Evolutionary conservation across 345 rosid genomes (phyloP), one percentile per base, ranked within the genome.

Genomic region (Eucalyptus regnans): DNA sequence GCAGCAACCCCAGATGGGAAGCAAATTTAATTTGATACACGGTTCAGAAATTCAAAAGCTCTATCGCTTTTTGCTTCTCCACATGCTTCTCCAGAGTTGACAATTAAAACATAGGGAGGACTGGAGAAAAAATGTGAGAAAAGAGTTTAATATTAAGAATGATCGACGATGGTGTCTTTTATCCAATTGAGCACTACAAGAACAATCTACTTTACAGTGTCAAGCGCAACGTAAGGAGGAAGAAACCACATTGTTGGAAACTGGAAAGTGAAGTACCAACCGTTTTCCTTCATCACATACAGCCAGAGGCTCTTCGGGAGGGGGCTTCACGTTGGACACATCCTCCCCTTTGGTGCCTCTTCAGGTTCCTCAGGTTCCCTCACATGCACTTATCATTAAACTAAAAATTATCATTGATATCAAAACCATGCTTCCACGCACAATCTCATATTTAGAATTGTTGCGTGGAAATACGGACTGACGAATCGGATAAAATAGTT

Each of bases 321-420:
- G 96, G 62, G 98, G 99, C 93, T 97, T 97, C 93, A 97, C 99
- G 90, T 97, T 97, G 89, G 97, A 96, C 88, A 96, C 97, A 62
- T 96, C 98, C 99, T 97, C 51, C 99, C 98, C 91, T 97, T 96
- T 80, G 95, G 95, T 86, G 98, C 95, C 92, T 95, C 99, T 91
- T 96, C 98, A 14, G 99, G 97, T 90, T 97, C 99, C 93, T 95
- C 98, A 20, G 98, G 98, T 93, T 97, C 99, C 94, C 99, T 94
- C 62, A 50, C 52, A 50, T 50, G 14, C 52, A 50, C 52, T 50
- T 50, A 14, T 23, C 12, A 23, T 56, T 23, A 20, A 56, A 23
- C 2, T 12, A 22, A 56, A 1, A 1, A 50, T 50, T 50, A 50
- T 50, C 17, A 50, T 50, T n/a, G n/a, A n/a, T n/a, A n/a, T n/a